A percentile compares a stretch with the other conserved stretches of the same genome.
Conservation (phyloP, 2,329 filamentous ascomycete genomes). For the Trichoderma sp. region DNA sequence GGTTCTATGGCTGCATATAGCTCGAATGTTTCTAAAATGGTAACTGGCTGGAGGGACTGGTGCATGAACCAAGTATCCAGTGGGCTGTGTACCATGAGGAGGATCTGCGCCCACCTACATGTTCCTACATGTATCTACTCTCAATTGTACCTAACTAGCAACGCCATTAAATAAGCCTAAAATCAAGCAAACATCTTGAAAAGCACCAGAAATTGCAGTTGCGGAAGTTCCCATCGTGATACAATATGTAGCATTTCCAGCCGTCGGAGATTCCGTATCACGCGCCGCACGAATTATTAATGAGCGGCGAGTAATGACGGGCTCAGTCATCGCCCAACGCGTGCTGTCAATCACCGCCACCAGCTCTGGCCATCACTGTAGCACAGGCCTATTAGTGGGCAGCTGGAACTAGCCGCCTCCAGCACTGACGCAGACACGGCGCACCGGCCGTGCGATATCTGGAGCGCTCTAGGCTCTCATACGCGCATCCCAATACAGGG, state of each 20-base stretch:
- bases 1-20: neutral
- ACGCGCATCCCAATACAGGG: neutral
- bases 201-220: neutral
- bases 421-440: constrained; percentile 4
- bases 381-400: neutral
- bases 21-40: neutral
- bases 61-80: neutral
- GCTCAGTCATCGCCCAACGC: neutral
- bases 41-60: neutral
- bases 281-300: neutral
- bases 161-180: neutral
- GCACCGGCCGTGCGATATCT: too few species aligned
- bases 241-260: neutral
- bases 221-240: neutral
- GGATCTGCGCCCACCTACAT: neutral
- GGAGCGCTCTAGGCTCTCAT: neutral
- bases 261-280: neutral
- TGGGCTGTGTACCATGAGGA: neutral
- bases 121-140: neutral
- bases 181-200: neutral
- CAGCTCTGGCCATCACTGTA: neutral
- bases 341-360: constrained; percentile 17
- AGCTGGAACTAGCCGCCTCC: neutral
- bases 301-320: neutral
- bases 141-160: neutral